These are phyloP conservation scores for Cercospora janseana DNA, from an alignment of 2,329 filamentous ascomycete species.

Conservation along the genomic window DNA sequence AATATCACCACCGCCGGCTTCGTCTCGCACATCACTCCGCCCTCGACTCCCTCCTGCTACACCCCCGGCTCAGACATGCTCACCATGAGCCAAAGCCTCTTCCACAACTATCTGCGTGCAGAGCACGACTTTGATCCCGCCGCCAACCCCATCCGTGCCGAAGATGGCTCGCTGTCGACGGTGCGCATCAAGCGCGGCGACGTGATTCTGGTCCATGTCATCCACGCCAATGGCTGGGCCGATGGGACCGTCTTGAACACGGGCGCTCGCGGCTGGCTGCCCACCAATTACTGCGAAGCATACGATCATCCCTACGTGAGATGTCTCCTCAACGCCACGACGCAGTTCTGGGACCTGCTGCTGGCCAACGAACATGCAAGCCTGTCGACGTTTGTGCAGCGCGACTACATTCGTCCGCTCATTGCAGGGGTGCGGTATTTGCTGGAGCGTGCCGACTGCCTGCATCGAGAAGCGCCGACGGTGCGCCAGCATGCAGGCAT, in stretches of 20 bases:
- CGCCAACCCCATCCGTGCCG: conserved; percentile 64
- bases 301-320: conserved; percentile 88
- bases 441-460: conserved; percentile 80
- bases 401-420: conserved; percentile 90
- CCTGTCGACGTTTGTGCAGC: conserved; percentile 76
- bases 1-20: conserved; percentile 25
- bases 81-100: conserved; percentile 56
- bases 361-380: conserved; percentile 65
- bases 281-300: conserved; percentile 95
- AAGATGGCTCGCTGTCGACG: conserved; percentile 63
- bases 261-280: conserved; percentile 88
- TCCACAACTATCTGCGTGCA: conserved; percentile 91
- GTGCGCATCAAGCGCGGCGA: conserved; percentile 86
- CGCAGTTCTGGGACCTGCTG: conserved; percentile 90
- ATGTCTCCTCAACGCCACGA: conserved; percentile 77
- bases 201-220: conserved; percentile 88
- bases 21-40: conserved; percentile 26
- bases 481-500: conserved; percentile 74
- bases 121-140: conserved; percentile 89
- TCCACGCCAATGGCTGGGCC: conserved; percentile 98
- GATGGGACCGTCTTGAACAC: conserved; percentile 87
- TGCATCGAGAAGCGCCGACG: conserved; percentile 75
- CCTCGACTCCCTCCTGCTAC: conserved; percentile 23
- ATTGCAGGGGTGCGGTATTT: conserved; percentile 90
- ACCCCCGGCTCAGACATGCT: conserved; percentile 15